Percentiles rank a stretch among this genome's conserved stretches.
Evolutionary conservation across 352 stramenopile species (phyloP).

Genomic region (Phytopythium vexans): DNA sequence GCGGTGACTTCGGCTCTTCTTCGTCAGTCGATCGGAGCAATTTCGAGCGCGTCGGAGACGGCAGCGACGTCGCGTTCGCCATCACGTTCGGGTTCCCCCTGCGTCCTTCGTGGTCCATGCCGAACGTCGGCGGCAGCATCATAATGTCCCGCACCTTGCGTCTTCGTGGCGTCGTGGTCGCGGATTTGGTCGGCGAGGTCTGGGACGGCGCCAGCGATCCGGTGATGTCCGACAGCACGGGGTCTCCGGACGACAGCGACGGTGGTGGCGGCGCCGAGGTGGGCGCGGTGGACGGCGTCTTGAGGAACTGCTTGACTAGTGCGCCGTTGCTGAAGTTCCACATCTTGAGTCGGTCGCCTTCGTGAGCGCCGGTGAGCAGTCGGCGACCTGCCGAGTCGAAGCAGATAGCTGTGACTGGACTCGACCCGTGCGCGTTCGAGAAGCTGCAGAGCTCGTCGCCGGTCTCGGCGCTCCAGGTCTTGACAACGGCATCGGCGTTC

Average conservation of each 20-base stretch:
- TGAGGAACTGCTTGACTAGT: conserved; percentile 82
- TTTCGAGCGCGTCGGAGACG: conserved; percentile 42
- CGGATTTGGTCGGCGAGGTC: conserved; percentile 14
- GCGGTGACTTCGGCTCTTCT: neutral
- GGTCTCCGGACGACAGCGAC: neutral
- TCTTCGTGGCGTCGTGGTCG: conserved; percentile 3
- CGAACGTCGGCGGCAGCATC: conserved; percentile 54
- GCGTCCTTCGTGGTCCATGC: conserved; percentile 52
- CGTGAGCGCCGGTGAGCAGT: conserved; percentile 78
- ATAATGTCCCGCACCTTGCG: conserved; percentile 63
- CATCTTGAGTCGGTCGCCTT: conserved; percentile 77
- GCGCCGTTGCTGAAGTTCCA: conserved; percentile 91
- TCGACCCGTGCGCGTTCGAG: conserved; percentile 54
- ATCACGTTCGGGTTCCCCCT: conserved; percentile 25
- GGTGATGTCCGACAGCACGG: neutral
- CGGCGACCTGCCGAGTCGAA: conserved; percentile 79
- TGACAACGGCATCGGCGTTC: conserved; percentile 69
- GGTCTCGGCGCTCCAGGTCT: conserved; percentile 84
- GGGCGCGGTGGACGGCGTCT: conserved; percentile 23
- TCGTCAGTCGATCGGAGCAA: conserved; percentile 9
- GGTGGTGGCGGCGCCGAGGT: conserved; percentile 9
- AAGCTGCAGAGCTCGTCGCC: conserved; percentile 85
- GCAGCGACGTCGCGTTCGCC: conserved; percentile 31
- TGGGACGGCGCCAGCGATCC: neutral
- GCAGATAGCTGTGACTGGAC: conserved; percentile 73